phyloP scores from a whole-genome alignment of 331 rosid species.

The Rosa hybrid region DNA sequence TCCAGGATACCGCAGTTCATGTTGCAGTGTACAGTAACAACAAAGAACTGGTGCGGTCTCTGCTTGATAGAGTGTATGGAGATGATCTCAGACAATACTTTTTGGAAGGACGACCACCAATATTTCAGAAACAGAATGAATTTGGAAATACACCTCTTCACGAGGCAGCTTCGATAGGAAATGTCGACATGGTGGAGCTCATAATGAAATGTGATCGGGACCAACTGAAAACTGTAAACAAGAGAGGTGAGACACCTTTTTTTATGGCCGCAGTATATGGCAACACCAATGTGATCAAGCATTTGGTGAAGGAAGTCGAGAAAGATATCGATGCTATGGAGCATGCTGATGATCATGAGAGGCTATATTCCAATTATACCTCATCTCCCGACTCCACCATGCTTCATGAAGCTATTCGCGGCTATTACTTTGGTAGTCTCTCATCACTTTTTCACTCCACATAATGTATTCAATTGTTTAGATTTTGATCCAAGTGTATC shows the following conservation, averaged over 20 bases:
- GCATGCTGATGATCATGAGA: too few species aligned
- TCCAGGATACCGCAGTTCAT: slow-evolving; percentile 3
- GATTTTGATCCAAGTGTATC: too few species aligned
- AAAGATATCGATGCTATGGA: neutral
- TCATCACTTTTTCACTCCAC: too few species aligned
- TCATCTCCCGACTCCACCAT: neutral
- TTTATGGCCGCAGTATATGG: slow-evolving; percentile 15
- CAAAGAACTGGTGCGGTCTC: neutral
- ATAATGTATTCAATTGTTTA: too few species aligned
- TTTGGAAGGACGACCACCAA: too few species aligned
- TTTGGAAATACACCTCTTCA: slow-evolving; percentile 12
- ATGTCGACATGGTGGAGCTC: neutral
- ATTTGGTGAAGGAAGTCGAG: neutral
- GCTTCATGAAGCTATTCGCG: slow-evolving; percentile 17
- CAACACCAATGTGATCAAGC: neutral
- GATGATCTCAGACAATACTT: too few species aligned
- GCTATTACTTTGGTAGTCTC: slow-evolving; percentile 12
- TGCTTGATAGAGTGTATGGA: neutral
- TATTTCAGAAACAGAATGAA: too few species aligned
- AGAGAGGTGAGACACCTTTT: slow-evolving; percentile 14
- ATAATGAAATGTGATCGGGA: neutral
- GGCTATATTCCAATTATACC: neutral
- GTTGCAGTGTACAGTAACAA: slow-evolving; percentile 1
- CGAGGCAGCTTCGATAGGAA: slow-evolving; percentile 9
- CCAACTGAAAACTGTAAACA: neutral